These are phyloP conservation scores for Pulveroboletus ravenelii DNA, from an alignment of 768 basidiomycete genomes.

Conservation along the genomic window DNA sequence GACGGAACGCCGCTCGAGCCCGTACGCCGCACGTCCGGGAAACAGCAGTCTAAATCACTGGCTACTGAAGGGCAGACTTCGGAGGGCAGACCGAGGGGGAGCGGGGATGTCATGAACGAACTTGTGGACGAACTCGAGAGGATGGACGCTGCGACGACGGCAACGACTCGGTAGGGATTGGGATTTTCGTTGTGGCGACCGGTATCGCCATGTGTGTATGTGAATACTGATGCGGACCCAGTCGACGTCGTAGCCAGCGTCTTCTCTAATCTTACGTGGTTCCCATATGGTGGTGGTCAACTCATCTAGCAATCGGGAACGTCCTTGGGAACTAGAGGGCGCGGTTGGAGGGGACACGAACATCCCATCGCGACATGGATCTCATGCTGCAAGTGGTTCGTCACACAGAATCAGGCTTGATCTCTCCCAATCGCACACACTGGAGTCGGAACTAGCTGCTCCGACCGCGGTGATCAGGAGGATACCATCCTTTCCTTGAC, in stretches of 20 bases:
- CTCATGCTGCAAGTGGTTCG: neutral
- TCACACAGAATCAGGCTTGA: neutral
- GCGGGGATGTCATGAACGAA: slow-evolving; percentile 70
- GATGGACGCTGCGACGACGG: slow-evolving; percentile 36
- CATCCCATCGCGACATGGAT: neutral
- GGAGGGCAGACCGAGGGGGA: neutral
- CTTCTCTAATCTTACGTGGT: neutral
- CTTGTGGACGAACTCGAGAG: slow-evolving; percentile 77
- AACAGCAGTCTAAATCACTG: neutral
- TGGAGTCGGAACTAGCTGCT: neutral
- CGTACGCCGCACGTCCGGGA: slow-evolving; percentile 15
- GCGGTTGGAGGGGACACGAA: too few species aligned
- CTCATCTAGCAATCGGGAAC: neutral
- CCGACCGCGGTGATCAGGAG: neutral
- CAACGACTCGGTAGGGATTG: neutral
- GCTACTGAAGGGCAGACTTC: neutral
- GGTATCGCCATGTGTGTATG: neutral
- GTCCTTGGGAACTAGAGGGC: neutral
- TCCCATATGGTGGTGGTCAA: neutral
- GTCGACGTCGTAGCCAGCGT: neutral
- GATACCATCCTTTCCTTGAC: neutral
- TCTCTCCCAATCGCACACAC: neutral
- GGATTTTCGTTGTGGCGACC: neutral
- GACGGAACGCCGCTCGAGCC: slow-evolving; percentile 46
- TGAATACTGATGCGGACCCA: neutral